Percentiles rank a stretch among this genome's conserved stretches.
These are phyloP conservation scores for Beauveria asiatica DNA, from an alignment of 2,329 filamentous ascomycete species.

Conservation along the genomic window DNA sequence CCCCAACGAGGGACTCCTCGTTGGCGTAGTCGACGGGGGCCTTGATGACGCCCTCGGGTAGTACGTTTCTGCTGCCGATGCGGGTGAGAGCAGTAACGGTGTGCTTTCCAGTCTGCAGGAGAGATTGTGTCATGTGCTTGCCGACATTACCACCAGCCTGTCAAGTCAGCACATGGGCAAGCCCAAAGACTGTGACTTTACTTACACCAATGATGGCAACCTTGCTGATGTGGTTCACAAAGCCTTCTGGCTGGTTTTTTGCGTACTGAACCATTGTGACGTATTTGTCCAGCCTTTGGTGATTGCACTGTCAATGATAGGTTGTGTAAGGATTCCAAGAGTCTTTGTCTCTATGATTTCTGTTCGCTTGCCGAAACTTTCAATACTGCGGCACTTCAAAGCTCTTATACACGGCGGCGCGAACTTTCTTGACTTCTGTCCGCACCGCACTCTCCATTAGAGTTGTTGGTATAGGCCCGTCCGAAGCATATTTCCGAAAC, in stretches of 20 bases:
- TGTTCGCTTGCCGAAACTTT: background rate
- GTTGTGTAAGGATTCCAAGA: background rate
- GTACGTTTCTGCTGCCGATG: slow-evolving; percentile 27
- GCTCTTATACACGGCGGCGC: background rate
- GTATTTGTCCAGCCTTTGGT: background rate
- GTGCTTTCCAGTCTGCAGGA: slow-evolving; percentile 43
- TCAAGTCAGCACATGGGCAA: background rate
- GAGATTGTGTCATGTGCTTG: slow-evolving; percentile 28
- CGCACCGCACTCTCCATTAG: background rate
- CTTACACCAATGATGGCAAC: slow-evolving; percentile 35
- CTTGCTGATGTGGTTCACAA: slow-evolving; percentile 27
- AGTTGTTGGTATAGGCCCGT: background rate
- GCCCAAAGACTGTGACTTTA: background rate
- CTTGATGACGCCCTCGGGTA: slow-evolving; percentile 35
- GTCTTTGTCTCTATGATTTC: background rate
- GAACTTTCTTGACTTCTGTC: background rate
- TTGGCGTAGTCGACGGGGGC: slow-evolving; percentile 36
- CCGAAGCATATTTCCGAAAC: slow-evolving; percentile 2
- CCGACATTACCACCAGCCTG: slow-evolving; percentile 35
- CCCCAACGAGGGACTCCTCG: slow-evolving; percentile 32
- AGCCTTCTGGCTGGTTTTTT: slow-evolving; percentile 20
- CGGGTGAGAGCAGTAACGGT: slow-evolving; percentile 45
- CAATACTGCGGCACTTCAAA: too few relatives aligned
- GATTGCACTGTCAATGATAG: background rate
- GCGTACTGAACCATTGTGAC: slow-evolving; percentile 15